Evolutionary conservation across 139 green algal species (phyloP), one percentile per base, ranked within the genome.

Genomic region (Chlamydomonas applanata): DNA sequence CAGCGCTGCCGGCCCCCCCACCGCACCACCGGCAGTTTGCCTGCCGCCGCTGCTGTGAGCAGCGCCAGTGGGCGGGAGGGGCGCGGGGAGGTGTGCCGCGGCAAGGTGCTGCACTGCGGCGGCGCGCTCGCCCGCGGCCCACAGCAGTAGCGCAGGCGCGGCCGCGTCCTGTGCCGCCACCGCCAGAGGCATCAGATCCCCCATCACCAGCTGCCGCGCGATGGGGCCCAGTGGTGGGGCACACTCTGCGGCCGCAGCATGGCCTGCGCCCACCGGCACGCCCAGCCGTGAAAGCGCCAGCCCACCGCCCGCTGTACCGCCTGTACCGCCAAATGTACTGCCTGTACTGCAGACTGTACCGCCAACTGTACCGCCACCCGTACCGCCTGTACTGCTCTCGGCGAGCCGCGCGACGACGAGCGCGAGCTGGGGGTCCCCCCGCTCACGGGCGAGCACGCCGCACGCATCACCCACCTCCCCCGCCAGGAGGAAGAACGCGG

Each of bases 401-500:
- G 91, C 72, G 61, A 94, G 78, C 9, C 85, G 75, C 0, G 82
- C 82, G 36, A 95, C 71, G 19, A 93, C 69, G 34, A 92, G 74
- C 29, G 89, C 93, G 54, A 97, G 87, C 84, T 96, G 91, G 0
- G 86, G 82, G 72, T 97, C 93, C 0, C 69, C 61, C 49, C 92
- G 74, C 69, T 95, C 84, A 1, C 80, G 76, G 0, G 85, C 85
- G 46, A 89, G 85, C 67, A 96, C 89, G 1, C 75, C 82, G 11
- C 91, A 87, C 0, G 89, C 87, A 24, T 94, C 90, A 72, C 70
- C 11, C 72, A 35, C 40, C 65, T 76, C 9, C 74, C 78, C 81
- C 0, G 83, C 89, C 2, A 98, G 83, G 16, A 98, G 60, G 76
- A 98, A 98, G 82, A 98, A 97, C 11, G 86, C 85, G 1, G 92